These are phyloP conservation scores for Xylaria palmicola DNA, from an alignment of 495 filamentous ascomycete genomes.

Conservation along the genomic window DNA sequence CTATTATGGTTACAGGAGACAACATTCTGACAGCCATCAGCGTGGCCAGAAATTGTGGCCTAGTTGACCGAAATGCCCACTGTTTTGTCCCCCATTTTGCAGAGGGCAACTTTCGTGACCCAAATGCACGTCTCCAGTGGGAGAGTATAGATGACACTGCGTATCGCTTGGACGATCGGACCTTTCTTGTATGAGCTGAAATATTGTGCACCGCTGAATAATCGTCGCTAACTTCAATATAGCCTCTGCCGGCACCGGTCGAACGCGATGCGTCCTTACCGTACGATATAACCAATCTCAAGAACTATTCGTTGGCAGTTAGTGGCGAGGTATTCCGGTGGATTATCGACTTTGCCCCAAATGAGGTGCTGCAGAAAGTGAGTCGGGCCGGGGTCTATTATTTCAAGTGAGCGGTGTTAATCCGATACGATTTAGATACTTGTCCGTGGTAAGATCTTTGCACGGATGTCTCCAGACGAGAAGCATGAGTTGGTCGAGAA, in stretches of 20 bases:
- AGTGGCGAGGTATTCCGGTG: slow-evolving; percentile 95
- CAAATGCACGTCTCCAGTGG: slow-evolving; percentile 74
- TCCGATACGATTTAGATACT: slow-evolving; percentile 63
- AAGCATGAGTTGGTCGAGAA: slow-evolving; percentile 98
- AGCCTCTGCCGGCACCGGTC: slow-evolving; percentile 68
- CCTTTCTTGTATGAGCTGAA: slow-evolving; percentile 56
- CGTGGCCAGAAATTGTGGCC: slow-evolving; percentile 86
- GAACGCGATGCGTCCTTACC: slow-evolving; percentile 80
- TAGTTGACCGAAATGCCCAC: slow-evolving; percentile 76
- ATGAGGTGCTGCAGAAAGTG: slow-evolving; percentile 70
- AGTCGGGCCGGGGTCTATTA: slow-evolving; percentile 15
- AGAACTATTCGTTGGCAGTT: slow-evolving; percentile 84
- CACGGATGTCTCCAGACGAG: slow-evolving; percentile 98
- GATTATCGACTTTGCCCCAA: slow-evolving; percentile 85
- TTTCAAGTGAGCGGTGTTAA: neutral
- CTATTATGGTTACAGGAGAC: slow-evolving; percentile 97
- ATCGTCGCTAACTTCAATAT: slow-evolving; percentile 29
- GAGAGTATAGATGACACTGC: slow-evolving; percentile 85
- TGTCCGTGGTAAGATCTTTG: slow-evolving; percentile 88
- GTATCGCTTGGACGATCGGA: slow-evolving; percentile 72
- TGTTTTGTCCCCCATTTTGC: slow-evolving; percentile 91
- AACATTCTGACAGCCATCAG: slow-evolving; percentile 98
- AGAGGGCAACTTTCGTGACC: slow-evolving; percentile 66
- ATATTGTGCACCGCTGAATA: neutral
- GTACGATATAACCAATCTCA: slow-evolving; percentile 72